These are phyloP conservation scores for Hypoxylon sp. DNA, from an alignment of 2,329 filamentous ascomycete species.

Conservation along the genomic window DNA sequence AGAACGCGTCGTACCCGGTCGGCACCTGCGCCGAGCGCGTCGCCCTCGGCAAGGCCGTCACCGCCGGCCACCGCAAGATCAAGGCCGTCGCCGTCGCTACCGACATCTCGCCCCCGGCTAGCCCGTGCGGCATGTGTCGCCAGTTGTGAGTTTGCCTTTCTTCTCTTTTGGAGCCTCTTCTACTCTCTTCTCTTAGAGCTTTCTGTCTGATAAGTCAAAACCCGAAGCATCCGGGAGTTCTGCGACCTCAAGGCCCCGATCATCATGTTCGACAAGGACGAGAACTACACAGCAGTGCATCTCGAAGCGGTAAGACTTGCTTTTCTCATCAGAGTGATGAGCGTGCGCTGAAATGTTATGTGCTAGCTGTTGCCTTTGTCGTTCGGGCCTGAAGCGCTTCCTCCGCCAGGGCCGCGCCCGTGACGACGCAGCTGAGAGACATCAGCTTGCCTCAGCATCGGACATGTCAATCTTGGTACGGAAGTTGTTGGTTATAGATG, in stretches of 20 bases:
- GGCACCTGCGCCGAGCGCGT: constrained; percentile 95
- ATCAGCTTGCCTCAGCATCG: not conserved
- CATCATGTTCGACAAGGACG: constrained; percentile 90
- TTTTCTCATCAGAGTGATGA: not conserved
- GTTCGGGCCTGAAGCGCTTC: constrained; percentile 70
- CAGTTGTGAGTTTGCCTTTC: constrained; percentile 72
- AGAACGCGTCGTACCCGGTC: constrained; percentile 92
- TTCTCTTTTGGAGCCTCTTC: not conserved
- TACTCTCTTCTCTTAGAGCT: not conserved
- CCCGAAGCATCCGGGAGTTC: constrained; percentile 77
- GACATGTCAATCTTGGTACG: not conserved
- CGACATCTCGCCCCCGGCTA: constrained; percentile 72
- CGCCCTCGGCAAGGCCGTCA: constrained; percentile 82
- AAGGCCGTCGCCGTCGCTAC: constrained; percentile 86
- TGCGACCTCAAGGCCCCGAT: constrained; percentile 74
- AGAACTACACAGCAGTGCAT: constrained; percentile 72
- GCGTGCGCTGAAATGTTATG: constrained; percentile 11
- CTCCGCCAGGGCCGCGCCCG: constrained; percentile 45
- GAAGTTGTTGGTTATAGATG: constrained; percentile 2
- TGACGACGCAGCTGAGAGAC: not conserved
- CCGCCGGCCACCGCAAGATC: constrained; percentile 65
- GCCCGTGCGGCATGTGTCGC: constrained; percentile 94
- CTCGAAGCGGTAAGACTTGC: constrained; percentile 68
- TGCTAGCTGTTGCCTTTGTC: constrained; percentile 70
- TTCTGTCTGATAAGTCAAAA: too few relatives aligned